Evolutionary conservation across 345 rosid genomes (phyloP).

Genomic region (Hibiscus tridactylites): DNA sequence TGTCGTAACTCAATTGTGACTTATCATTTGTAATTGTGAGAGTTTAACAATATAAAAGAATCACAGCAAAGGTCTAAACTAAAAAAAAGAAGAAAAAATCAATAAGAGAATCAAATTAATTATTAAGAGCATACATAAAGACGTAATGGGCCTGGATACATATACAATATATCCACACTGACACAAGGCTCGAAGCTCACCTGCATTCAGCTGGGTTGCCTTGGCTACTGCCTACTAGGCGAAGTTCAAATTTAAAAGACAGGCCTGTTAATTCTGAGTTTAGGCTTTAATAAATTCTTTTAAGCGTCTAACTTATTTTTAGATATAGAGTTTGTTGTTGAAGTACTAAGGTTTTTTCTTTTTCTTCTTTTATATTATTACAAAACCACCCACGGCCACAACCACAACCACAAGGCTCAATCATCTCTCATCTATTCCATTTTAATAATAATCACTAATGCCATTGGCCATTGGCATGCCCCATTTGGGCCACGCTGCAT

Average conservation of each 20-base stretch:
- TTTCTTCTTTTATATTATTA: not conserved
- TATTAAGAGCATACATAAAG: not conserved
- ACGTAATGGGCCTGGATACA: not conserved
- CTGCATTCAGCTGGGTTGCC: not conserved
- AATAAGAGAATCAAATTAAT: no score
- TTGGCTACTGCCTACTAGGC: no score
- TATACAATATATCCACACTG: no score
- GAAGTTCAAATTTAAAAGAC: not conserved
- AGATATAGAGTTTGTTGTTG: not conserved
- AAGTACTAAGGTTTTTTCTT: no score
- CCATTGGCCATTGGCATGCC: not conserved
- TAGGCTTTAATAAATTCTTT: not conserved
- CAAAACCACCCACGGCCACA: not conserved
- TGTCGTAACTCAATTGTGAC: no score
- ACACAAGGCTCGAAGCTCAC: not conserved
- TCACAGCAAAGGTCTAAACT: no score
- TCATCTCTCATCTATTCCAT: not conserved
- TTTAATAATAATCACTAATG: not conserved
- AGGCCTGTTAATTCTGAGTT: not conserved
- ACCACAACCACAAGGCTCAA: not conserved
- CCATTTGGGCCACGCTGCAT: not conserved
- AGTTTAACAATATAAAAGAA: no score
- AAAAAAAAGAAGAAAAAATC: no score
- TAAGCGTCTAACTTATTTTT: not conserved
- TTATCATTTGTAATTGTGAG: no score